Conservation (phyloP, 495 filamentous ascomycete species). For the Friedmanniomyces simplex region DNA sequence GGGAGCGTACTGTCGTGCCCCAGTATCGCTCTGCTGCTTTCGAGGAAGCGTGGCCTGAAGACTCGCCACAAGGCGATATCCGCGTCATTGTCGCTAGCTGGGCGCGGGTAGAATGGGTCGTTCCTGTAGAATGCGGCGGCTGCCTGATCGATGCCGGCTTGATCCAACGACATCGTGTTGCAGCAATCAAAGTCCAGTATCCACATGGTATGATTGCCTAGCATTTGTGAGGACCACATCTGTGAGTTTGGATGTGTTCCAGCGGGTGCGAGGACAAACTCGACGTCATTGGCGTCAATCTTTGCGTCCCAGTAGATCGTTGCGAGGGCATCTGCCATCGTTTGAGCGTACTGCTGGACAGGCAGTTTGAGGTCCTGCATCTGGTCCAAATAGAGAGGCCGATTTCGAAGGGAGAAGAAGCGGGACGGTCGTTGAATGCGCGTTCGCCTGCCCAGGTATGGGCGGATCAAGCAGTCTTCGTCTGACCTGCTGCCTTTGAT, state of each 20-base stretch:
- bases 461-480: constrained; percentile 23
- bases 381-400: constrained; percentile 19
- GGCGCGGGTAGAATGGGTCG: constrained; percentile 25
- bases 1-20: not conserved
- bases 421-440: constrained; percentile 7
- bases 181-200: constrained; percentile 28
- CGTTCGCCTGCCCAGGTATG: constrained; percentile 21
- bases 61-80: constrained; percentile 16
- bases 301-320: constrained; percentile 23
- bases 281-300: constrained; percentile 26
- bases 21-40: constrained; percentile 1
- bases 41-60: not conserved
- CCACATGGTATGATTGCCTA: constrained; percentile 19
- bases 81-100: not conserved
- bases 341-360: not conserved
- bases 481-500: constrained; percentile 11
- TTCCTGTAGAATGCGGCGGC: constrained; percentile 21
- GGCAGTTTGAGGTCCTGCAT: constrained; percentile 18
- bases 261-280: constrained; percentile 24
- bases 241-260: not conserved
- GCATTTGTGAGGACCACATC: not conserved
- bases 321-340: constrained; percentile 27
- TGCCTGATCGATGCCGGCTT: constrained; percentile 18
- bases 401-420: constrained; percentile 25
- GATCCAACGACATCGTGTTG: constrained; percentile 16